Percentiles rank a stretch among this genome's conserved stretches.
These are phyloP conservation scores for Trichocladium antarcticum DNA, from an alignment of 495 filamentous ascomycete species.

Conservation along the genomic window DNA sequence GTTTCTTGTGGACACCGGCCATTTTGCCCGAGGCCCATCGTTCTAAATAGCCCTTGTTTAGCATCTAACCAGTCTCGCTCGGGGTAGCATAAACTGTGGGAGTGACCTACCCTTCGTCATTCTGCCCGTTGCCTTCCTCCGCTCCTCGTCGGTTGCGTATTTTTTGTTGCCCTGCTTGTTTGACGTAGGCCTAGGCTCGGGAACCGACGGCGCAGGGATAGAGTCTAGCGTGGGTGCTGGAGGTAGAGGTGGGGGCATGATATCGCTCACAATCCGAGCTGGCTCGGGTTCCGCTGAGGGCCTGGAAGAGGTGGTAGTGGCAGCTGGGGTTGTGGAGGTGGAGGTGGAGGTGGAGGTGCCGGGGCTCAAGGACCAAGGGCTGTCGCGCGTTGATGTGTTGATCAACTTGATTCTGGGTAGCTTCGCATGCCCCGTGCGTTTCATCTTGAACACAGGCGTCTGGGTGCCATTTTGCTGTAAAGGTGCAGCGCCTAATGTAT, in stretches of 20 bases:
- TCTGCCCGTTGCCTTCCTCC: conserved; percentile 11
- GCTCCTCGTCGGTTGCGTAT: conserved; percentile 9
- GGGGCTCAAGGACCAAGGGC: neutral
- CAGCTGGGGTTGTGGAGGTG: no score
- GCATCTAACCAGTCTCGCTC: neutral
- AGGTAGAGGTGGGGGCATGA: neutral
- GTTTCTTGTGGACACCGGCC: conserved; percentile 12
- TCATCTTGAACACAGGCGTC: conserved; percentile 11
- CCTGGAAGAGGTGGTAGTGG: neutral
- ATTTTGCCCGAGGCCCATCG: conserved; percentile 21
- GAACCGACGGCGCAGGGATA: neutral
- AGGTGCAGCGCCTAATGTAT: neutral
- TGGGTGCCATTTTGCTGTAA: neutral
- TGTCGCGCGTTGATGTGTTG: neutral
- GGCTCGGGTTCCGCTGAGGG: conserved; percentile 8
- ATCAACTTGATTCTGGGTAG: no score
- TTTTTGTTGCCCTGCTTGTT: neutral
- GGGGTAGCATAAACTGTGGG: neutral
- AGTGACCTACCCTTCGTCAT: conserved; percentile 13
- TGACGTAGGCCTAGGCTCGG: neutral
- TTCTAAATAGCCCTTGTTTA: neutral
- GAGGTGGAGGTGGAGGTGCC: neutral
- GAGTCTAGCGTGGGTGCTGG: neutral
- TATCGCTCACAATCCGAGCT: conserved; percentile 14
- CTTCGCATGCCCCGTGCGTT: conserved; percentile 1